Evolutionary conservation across 2,329 filamentous ascomycete genomes (phyloP), one percentile per base, ranked within the genome.

Genomic region (Boeremia exigua): DNA sequence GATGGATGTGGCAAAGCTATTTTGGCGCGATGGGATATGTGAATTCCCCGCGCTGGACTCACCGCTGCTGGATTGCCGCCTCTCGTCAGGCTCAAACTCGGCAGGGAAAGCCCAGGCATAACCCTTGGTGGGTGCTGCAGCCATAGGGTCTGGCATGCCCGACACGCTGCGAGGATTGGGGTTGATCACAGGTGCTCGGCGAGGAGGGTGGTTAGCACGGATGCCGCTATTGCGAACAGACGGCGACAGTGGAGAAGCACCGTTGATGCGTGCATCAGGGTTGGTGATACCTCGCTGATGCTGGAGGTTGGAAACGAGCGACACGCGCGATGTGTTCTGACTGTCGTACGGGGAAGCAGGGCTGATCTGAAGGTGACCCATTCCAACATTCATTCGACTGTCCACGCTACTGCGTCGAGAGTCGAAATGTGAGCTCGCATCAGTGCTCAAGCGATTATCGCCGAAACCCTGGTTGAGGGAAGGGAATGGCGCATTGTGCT

Each of bases 41-140:
- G 85, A 85, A 40, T 43, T 80, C 78, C 63, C 78, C 71, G 75
- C 70, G 75, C 68, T 81, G 66, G 78, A 78, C 42, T 79, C 77
- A 61, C 75, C 76, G 58, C 81, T 82, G 60, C 78, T 81, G 14
- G 79, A 81, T 29, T 74, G 77, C 54, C 79, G 71, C 49, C 78
- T 71, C 34, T 81, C 79, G 37, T 80, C 81, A 32, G 75, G 79
- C 54, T 89, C 86, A 48, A 87, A 84, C 49, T 89, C 86, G 68
- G 91, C 90, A 1, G 90, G 90, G 65, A 93, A 93, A 62, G 90
- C 90, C 90, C 90, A 94, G 4, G 90, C 88, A 72, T 89, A 90
- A 71, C 90, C 90, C 74, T 92, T 92, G 10, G 89, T 93, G 5
- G 90, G 90, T 71, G 91, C 88, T 28, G 89, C 87, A 34, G 90